Evolutionary conservation across 352 stramenopile species (phyloP).

Genomic region (Peronospora tabacina): DNA sequence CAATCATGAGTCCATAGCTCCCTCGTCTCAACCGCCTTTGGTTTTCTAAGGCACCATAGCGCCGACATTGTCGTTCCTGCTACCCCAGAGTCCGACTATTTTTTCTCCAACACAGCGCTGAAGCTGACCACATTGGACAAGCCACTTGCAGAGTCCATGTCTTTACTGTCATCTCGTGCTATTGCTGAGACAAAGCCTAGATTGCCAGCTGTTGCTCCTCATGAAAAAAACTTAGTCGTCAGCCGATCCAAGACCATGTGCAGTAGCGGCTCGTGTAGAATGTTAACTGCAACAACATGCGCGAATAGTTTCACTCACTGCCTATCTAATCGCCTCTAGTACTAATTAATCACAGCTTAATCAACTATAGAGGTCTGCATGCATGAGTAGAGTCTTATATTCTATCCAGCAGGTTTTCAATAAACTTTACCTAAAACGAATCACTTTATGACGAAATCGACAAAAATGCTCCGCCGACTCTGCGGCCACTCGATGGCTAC

Average conservation of each 20-base stretch:
- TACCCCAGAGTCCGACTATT: constrained; percentile 16
- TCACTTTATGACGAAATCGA: not conserved
- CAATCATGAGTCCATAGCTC: constrained; percentile 12
- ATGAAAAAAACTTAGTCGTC: constrained; percentile 1
- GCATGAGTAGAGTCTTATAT: constrained; percentile 3
- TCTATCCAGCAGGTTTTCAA: constrained; percentile 1
- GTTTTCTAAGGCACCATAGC: constrained; percentile 9
- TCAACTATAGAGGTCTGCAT: not conserved
- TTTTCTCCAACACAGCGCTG: constrained; percentile 15
- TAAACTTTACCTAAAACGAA: constrained; percentile 5
- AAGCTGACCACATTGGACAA: constrained; percentile 18
- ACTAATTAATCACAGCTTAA: not conserved
- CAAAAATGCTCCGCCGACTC: constrained; percentile 15
- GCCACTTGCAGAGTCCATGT: constrained; percentile 5
- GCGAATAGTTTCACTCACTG: constrained; percentile 69
- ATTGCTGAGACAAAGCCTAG: constrained; percentile 3
- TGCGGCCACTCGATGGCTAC: not conserved
- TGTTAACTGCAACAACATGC: constrained; percentile 40
- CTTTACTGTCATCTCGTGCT: not conserved
- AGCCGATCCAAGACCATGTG: constrained; percentile 17
- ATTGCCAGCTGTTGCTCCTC: not conserved
- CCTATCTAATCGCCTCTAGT: constrained; percentile 28
- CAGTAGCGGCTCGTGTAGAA: constrained; percentile 29
- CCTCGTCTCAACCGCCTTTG: constrained; percentile 3
- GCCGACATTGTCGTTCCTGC: constrained; percentile 1